Evolutionary conservation across 352 stramenopile genomes (phyloP).

Genomic region (Phytopythium oedochilum): DNA sequence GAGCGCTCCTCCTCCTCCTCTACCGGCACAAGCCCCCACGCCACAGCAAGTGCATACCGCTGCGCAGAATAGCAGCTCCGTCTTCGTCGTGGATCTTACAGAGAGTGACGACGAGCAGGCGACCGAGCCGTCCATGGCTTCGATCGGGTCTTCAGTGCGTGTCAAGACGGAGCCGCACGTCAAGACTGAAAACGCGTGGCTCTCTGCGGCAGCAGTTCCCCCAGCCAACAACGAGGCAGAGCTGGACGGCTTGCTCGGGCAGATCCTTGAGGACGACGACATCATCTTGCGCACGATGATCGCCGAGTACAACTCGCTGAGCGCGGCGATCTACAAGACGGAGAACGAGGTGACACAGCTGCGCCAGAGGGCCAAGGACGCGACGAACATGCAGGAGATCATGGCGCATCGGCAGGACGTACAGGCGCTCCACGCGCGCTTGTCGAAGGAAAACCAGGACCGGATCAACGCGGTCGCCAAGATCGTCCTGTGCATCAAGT

Average conservation of each 20-base stretch:
- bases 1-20: neutral
- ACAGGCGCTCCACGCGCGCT: constrained; percentile 17
- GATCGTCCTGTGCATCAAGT: constrained; percentile 44
- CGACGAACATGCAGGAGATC: constrained; percentile 28
- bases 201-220: constrained; percentile 11
- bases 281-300: constrained; percentile 47
- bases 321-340: constrained; percentile 32
- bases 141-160: neutral
- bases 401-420: constrained; percentile 6
- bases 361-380: constrained; percentile 5
- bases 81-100: constrained; percentile 30
- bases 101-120: constrained; percentile 25
- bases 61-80: neutral
- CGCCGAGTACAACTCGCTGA: constrained; percentile 52
- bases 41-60: neutral
- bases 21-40: neutral
- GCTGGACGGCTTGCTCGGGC: constrained; percentile 27
- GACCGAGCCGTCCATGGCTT: neutral
- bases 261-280: constrained; percentile 42
- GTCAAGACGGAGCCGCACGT: constrained; percentile 24
- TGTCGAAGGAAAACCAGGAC: constrained; percentile 25
- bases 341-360: constrained; percentile 29
- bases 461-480: constrained; percentile 47
- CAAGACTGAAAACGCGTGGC: constrained; percentile 25
- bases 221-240: constrained; percentile 14